A percentile compares a stretch with the other conserved stretches of the same genome.
Evolutionary conservation across 73 alveolate species (phyloP).

Genomic region (Paramecium biaurelia): DNA sequence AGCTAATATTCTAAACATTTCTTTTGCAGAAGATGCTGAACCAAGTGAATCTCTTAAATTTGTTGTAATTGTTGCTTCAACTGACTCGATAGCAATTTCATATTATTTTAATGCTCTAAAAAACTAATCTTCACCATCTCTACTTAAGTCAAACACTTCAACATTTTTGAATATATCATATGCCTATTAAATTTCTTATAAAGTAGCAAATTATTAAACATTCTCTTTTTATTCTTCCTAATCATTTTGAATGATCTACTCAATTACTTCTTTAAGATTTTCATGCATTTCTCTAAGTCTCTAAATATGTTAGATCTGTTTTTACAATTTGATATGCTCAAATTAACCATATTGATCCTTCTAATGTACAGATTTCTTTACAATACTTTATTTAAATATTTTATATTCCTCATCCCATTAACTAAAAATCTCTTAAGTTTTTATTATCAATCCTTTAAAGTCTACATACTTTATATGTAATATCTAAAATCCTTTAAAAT

Average conservation of each 20-base stretch:
- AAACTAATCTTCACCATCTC: conserved; percentile 88
- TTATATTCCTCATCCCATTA: conserved; percentile 66
- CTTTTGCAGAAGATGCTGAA: conserved; percentile 82
- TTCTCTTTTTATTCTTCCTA: conserved; percentile 15
- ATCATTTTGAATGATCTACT: conserved; percentile 38
- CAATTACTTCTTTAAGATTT: conserved; percentile 63
- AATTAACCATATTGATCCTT: conserved; percentile 17
- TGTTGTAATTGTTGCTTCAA: conserved; percentile 84
- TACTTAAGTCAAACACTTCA: conserved; percentile 82
- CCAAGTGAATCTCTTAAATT: conserved; percentile 92
- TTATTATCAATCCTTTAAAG: conserved; percentile 58
- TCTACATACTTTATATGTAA: conserved; percentile 72
- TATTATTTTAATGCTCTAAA: conserved; percentile 80
- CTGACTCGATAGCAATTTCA: conserved; percentile 79
- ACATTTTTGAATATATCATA: conserved; percentile 77
- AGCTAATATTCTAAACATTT: conserved; percentile 90
- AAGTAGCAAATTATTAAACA: conserved; percentile 46
- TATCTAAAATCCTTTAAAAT: conserved; percentile 64
- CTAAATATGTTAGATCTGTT: not conserved
- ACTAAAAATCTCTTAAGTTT: conserved; percentile 63
- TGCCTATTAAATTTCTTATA: conserved; percentile 80
- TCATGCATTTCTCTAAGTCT: conserved; percentile 55
- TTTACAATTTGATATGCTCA: conserved; percentile 5
- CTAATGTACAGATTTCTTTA: not conserved
- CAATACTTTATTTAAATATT: not conserved